Conservation (phyloP, 176 grass and related monocot genomes). For the Musa beccarii region DNA sequence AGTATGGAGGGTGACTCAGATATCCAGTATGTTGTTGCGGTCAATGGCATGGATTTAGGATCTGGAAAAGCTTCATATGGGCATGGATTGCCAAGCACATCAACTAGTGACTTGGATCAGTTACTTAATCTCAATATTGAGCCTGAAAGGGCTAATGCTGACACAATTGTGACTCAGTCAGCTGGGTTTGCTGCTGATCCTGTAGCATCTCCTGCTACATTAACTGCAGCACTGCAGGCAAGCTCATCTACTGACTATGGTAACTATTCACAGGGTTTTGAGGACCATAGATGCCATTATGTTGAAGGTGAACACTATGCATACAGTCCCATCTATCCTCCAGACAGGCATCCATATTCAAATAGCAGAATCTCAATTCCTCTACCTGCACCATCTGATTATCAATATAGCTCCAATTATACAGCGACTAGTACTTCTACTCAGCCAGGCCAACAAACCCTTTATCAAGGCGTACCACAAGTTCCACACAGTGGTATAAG, state of each 20-base stretch:
- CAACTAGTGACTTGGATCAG: constrained; percentile 47
- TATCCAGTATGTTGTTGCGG: constrained; percentile 78
- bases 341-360: constrained; percentile 34
- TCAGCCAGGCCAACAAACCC: constrained; percentile 28
- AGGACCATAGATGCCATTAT: constrained; percentile 30
- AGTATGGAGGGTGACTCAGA: constrained; percentile 85
- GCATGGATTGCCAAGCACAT: constrained; percentile 42
- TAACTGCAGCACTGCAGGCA: constrained; percentile 18
- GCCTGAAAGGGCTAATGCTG: constrained; percentile 29
- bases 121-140: constrained; percentile 62
- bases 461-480: constrained; percentile 32
- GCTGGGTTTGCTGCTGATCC: constrained; percentile 20
- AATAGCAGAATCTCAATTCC: constrained; percentile 44
- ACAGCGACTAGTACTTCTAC: constrained; percentile 33
- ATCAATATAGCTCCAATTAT: constrained; percentile 48
- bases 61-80: constrained; percentile 42
- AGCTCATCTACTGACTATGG: constrained; percentile 33
- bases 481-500: not conserved
- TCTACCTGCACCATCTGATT: constrained; percentile 49
- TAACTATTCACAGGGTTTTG: constrained; percentile 36
- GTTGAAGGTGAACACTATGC: constrained; percentile 32
- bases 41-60: constrained; percentile 68
- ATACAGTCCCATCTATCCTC: constrained; percentile 20
- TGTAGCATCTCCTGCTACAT: constrained; percentile 21
- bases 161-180: constrained; percentile 31